phyloP scores from a whole-genome alignment of 345 rosid species.

The Aquilaria yunnanensis region DNA sequence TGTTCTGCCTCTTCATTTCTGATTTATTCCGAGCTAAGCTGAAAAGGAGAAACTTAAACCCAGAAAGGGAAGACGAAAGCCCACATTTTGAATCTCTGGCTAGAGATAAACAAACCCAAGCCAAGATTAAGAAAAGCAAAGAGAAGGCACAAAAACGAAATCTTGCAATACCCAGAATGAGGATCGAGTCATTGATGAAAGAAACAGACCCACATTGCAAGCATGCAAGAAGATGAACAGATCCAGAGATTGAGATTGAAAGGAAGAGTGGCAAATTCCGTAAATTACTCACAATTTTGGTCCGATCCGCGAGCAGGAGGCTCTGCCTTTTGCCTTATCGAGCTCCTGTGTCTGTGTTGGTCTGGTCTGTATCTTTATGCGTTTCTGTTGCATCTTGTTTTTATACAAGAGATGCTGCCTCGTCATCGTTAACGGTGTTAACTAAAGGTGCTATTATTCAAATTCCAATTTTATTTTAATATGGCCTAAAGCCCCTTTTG shows the following conservation, averaged over 20 bases:
- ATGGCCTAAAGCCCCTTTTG: too few relatives aligned
- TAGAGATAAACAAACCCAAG: too few relatives aligned
- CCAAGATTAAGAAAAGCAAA: too few relatives aligned
- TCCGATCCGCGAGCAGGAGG: slow-evolving; percentile 30
- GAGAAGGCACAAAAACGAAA: too few relatives aligned
- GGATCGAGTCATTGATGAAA: neutral
- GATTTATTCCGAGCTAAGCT: too few relatives aligned
- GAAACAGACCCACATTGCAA: slow-evolving; percentile 18
- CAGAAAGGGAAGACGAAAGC: slow-evolving; percentile 9
- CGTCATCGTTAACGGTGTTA: slow-evolving; percentile 70
- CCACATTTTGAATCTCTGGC: neutral
- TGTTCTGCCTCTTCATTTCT: too few relatives aligned
- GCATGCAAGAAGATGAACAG: slow-evolving; percentile 14
- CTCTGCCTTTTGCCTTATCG: slow-evolving; percentile 10
- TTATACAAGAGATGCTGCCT: slow-evolving; percentile 17
- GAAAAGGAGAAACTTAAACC: neutral
- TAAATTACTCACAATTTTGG: slow-evolving; percentile 37
- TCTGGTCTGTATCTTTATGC: slow-evolving; percentile 14
- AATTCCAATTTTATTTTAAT: slow-evolving; percentile 1
- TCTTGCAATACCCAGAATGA: neutral
- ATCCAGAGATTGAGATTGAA: slow-evolving; percentile 7
- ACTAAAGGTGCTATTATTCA: slow-evolving; percentile 25
- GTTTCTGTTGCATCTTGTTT: slow-evolving; percentile 20
- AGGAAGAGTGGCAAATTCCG: slow-evolving; percentile 4
- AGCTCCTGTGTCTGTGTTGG: slow-evolving; percentile 1